Percentiles rank a stretch among this genome's conserved stretches.
Conservation (phyloP, 2,329 filamentous ascomycete genomes). For the Fusarium penzigii region DNA sequence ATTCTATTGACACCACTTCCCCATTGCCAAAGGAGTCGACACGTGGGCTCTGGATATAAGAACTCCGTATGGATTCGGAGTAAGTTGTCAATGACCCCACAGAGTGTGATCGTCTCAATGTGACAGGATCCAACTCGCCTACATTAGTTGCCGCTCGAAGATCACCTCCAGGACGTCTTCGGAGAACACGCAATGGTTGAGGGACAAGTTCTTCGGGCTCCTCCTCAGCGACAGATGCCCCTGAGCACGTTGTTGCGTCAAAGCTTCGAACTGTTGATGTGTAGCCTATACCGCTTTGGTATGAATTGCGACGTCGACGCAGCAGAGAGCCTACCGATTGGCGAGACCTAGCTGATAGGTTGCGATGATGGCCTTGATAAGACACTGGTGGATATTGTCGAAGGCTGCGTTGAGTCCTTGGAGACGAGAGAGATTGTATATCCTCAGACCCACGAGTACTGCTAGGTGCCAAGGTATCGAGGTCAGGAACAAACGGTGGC, state of each 20-base stretch:
- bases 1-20: conserved; percentile 20
- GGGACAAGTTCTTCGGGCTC: conserved; percentile 43
- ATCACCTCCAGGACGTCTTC: conserved; percentile 74
- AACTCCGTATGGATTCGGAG: conserved; percentile 61
- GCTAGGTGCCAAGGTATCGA: conserved; percentile 39
- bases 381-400: conserved; percentile 33
- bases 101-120: conserved; percentile 56
- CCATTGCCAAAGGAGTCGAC: conserved; percentile 28
- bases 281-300: conserved; percentile 55
- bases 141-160: conserved; percentile 68
- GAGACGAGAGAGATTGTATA: conserved; percentile 33
- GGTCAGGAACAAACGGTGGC: conserved; percentile 50
- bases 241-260: conserved; percentile 56
- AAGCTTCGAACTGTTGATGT: conserved; percentile 59
- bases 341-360: conserved; percentile 50
- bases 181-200: conserved; percentile 62
- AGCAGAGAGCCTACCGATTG: conserved; percentile 53
- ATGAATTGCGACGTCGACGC: conserved; percentile 59
- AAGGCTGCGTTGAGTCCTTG: conserved; percentile 24
- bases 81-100: conserved; percentile 61
- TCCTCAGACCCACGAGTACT: conserved; percentile 35
- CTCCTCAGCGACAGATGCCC: conserved; percentile 49
- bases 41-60: conserved; percentile 49
- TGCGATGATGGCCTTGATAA: conserved; percentile 43
- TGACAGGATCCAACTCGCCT: conserved; percentile 56